Base-by-base conservation (phyloP, 2,329 filamentous ascomycete genomes). In the Leptographium lundbergii region DNA sequence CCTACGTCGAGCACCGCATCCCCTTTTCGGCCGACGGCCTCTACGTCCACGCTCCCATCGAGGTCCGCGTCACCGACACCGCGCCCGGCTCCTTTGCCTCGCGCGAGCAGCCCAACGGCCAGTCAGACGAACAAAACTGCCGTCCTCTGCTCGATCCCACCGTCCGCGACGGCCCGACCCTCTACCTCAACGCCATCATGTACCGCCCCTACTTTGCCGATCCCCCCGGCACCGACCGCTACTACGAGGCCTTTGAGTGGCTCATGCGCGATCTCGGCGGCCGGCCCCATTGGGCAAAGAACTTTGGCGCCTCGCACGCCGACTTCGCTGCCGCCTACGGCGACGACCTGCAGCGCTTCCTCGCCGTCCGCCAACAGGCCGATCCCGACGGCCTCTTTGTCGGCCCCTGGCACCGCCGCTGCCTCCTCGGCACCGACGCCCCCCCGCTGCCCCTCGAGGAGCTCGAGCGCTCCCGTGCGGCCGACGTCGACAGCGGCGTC, bases 321-420 rank as follows among this genome's bases (percentile, higher is more conserved):
- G 81, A 87, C 47, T 74, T 91, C 48, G 75, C 76, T 29, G 69
- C 69, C 0, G 80, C 85, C 70, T 90, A 89, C 68, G 83, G 84
- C 24, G 69, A 76, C 7, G 75, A 84, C 62, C 75, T 90, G 65
- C 69, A 73, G 25, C 74, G 79, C 57, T 92, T 84, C 79, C 73
- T 82, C 56, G 73, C 74, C 51, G 79, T 90, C 17, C 77, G 88
- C 61, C 75, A 82, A 59, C 76, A 83, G 63, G 80, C 81, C 47
- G 88, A 92, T 67, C 84, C 85, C 0, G 82, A 89, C 61, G 87
- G 87, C 57, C 84, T 91, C 79, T 92, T 92, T 71, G 78, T 92
- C 17, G 92, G 92, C 2, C 85, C 91, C 55, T 99, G 92, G 92
- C 90, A 96, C 71, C 79, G 87, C 32, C 80, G 86, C 57, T 82